Conservation (phyloP, 2,329 filamentous ascomycete genomes). For the Ophiostoma sp. region DNA sequence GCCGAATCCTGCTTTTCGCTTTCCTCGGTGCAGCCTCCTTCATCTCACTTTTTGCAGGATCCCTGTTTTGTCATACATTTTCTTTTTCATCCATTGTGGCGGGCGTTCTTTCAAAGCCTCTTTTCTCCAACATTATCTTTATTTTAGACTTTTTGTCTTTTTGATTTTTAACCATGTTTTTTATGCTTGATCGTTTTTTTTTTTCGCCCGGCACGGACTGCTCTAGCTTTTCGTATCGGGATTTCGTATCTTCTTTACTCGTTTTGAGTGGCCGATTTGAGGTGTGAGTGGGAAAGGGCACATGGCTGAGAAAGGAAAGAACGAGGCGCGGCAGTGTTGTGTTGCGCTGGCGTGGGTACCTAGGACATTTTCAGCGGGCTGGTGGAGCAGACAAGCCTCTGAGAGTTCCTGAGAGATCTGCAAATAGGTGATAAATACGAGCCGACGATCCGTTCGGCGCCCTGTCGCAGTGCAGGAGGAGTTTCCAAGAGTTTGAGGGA, state of each 20-base stretch:
- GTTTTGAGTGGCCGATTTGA: not conserved
- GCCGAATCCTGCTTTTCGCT: constrained; percentile 4
- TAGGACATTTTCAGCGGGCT: not conserved
- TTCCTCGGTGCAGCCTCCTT: constrained; percentile 4
- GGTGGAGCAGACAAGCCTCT: not conserved
- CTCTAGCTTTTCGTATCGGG: not conserved
- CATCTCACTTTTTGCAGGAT: not conserved
- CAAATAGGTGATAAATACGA: not conserved
- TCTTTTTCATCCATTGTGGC: not conserved
- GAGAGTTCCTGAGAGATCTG: not conserved
- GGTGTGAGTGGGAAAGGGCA: not conserved
- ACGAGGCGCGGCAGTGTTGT: not conserved
- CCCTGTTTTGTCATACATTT: constrained; percentile 1
- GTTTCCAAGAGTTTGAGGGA: not conserved
- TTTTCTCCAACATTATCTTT: not conserved
- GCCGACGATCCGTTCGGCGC: not conserved
- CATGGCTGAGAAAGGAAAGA: not conserved
- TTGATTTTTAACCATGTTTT: constrained; percentile 5
- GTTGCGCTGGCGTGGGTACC: not conserved
- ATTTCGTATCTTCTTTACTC: not conserved
- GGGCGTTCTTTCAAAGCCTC: not conserved
- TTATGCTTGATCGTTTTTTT: constrained; percentile 12
- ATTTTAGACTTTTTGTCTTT: not conserved
- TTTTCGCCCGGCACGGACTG: not conserved
- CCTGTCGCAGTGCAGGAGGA: not conserved